Base-by-base conservation (phyloP, 371 early-diverging fungal species). In the Rhizopus delemar region DNA sequence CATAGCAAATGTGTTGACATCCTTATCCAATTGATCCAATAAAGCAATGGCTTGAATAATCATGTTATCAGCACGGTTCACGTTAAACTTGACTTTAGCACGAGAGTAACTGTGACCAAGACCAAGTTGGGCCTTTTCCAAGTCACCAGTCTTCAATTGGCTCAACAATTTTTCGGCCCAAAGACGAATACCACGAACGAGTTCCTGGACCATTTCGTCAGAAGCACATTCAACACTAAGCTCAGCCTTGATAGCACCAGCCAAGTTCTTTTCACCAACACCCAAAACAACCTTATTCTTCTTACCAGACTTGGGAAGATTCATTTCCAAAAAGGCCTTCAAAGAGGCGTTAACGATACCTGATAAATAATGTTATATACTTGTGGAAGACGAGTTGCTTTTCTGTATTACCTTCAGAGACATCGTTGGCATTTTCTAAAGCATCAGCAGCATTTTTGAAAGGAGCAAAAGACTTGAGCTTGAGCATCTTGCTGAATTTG, bases 41-140 rank as follows among this genome's bases (percentile, higher is more conserved):
- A 95, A 78, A 62, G 86, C 85, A 70, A 95, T 94, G 36, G 94
- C 88, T 79, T 94, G 94, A 59, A 93, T 94, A 63, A 94, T 92
- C 92, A 95, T 92, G 82, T 92, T 94, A 80, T 97, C 98, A 55
- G 85, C 86, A 62, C 93, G 83, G 86, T 92, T 90, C 57, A 91
- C 92, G 83, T 98, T 97, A 88, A 95, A 99, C 92, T 97, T 96
- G 71, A 99, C 96, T 80, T 97, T 97, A 53, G 95, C 93, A 61
- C 99, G 88, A 59, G 98, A 97, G 83, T 97, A 98, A 48, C 89
- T 87, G 86, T 98, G 98, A 66, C 99, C 98, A 56, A 98, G 84
- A 81, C 97, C 99, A 13, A 98, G 87, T 79, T 95, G 96, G 49
- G 96, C 95, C 71, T 89, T 90, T 67, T 90, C 89, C 52, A 96